Percentiles rank a stretch among this genome's conserved stretches.
phyloP scores from a whole-genome alignment of 2,329 filamentous ascomycete genomes.

The Myriosclerotinia curreyana region DNA sequence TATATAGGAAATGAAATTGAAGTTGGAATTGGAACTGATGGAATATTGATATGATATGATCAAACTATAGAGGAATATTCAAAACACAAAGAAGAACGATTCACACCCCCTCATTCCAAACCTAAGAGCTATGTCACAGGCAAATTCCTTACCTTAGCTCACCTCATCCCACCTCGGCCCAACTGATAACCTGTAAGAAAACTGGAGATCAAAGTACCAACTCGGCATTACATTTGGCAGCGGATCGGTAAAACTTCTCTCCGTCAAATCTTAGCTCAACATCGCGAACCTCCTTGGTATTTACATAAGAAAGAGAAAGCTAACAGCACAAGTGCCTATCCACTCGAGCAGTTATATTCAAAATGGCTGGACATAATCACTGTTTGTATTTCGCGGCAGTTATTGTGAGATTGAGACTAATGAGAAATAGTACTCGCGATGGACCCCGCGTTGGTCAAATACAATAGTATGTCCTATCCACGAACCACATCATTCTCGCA shows the following conservation, averaged over 20 bases:
- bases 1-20: not conserved
- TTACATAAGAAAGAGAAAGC: not conserved
- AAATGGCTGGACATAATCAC: constrained; percentile 51
- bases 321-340: constrained; percentile 17
- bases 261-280: constrained; percentile 12
- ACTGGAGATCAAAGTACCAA: not conserved
- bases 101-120: not conserved
- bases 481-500: constrained; percentile 13
- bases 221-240: not conserved
- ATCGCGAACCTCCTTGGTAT: constrained; percentile 22
- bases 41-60: not conserved
- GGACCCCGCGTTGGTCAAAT: constrained; percentile 54
- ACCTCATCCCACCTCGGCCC: not conserved
- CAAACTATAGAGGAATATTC: not conserved
- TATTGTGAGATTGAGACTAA: constrained; percentile 25
- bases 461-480: constrained; percentile 46
- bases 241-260: constrained; percentile 10
- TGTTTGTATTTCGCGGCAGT: constrained; percentile 38
- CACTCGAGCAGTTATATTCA: constrained; percentile 30
- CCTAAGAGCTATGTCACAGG: not conserved
- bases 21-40: not conserved
- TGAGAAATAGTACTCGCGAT: constrained; percentile 34
- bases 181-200: not conserved
- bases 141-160: not conserved
- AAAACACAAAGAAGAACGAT: not conserved